Percentiles rank a stretch among this genome's conserved stretches.
phyloP scores from a whole-genome alignment of 257 asterid genomes.

The Schizonepeta tenuifolia region DNA sequence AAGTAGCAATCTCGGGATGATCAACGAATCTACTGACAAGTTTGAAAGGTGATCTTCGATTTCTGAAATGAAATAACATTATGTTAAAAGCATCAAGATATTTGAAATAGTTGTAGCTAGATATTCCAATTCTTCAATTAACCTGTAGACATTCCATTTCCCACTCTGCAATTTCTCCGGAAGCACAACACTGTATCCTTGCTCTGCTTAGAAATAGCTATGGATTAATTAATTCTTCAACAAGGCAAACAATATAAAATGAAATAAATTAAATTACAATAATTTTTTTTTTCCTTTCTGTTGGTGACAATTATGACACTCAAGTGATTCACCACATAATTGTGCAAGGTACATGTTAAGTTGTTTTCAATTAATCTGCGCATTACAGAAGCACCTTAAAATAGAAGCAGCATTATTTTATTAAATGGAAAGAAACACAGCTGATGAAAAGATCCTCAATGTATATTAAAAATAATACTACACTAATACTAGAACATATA shows the following conservation, averaged over 20 bases:
- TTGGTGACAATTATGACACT: conserved; percentile 7
- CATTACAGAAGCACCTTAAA: too few species aligned
- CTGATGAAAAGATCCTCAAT: too few species aligned
- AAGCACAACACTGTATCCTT: conserved; percentile 68
- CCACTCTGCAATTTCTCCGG: conserved; percentile 73
- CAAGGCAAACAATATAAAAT: too few species aligned
- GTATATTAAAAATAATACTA: too few species aligned
- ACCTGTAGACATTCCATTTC: conserved; percentile 80
- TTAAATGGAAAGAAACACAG: too few species aligned
- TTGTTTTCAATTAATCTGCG: too few species aligned
- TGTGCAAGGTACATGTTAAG: too few species aligned
- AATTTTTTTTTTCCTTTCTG: not conserved
- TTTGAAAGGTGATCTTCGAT: conserved; percentile 53
- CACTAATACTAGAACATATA: too few species aligned
- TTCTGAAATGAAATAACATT: conserved; percentile 40
- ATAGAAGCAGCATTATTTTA: too few species aligned
- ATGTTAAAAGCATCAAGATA: not conserved
- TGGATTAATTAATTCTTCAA: too few species aligned
- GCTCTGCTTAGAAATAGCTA: conserved; percentile 42
- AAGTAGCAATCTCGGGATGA: conserved; percentile 68
- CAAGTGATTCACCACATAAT: conserved; percentile 18
- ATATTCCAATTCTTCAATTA: not conserved
- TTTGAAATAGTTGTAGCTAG: not conserved
- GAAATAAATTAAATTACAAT: too few species aligned
- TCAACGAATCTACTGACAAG: conserved; percentile 53